Conservation (phyloP, 345 rosid genomes). For the Hirschfeldia incana region DNA sequence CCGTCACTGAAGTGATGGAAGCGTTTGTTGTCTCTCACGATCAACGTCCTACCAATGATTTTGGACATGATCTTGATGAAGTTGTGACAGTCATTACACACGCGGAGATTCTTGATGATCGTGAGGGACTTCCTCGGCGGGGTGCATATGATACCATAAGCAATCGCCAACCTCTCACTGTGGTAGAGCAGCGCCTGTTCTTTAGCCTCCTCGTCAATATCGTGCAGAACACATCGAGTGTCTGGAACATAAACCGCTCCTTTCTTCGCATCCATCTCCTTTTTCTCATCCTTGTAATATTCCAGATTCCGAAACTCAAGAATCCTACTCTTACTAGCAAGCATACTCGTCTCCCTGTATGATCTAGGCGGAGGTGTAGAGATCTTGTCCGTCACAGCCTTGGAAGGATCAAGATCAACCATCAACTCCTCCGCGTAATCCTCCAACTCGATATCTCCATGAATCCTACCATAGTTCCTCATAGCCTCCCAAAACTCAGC, state of each 20-base stretch:
- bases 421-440: conserved; percentile 60
- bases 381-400: conserved; percentile 49
- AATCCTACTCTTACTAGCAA: conserved; percentile 65
- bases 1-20: conserved; percentile 72
- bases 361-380: conserved; percentile 61
- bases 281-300: conserved; percentile 68
- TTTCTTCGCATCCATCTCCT: conserved; percentile 58
- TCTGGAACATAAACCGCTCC: conserved; percentile 63
- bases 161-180: conserved; percentile 80
- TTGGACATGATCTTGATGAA: conserved; percentile 83
- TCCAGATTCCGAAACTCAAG: conserved; percentile 57
- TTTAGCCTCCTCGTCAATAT: conserved; percentile 82
- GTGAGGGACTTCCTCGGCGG: conserved; percentile 65
- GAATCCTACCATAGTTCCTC: conserved; percentile 53
- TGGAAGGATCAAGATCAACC: conserved; percentile 63
- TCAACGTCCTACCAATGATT: conserved; percentile 69
- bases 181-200: conserved; percentile 79
- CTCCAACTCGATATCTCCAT: conserved; percentile 72
- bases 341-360: conserved; percentile 55
- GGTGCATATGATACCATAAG: conserved; percentile 74
- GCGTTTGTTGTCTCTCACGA: conserved; percentile 79
- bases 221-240: conserved; percentile 70
- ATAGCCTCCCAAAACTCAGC: conserved; percentile 67
- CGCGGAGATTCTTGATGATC: conserved; percentile 79
- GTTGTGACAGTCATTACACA: conserved; percentile 77